Percentiles rank a stretch among this genome's conserved stretches.
Conservation (phyloP, 305 asterid genomes). For the Fraxinus floribunda region DNA sequence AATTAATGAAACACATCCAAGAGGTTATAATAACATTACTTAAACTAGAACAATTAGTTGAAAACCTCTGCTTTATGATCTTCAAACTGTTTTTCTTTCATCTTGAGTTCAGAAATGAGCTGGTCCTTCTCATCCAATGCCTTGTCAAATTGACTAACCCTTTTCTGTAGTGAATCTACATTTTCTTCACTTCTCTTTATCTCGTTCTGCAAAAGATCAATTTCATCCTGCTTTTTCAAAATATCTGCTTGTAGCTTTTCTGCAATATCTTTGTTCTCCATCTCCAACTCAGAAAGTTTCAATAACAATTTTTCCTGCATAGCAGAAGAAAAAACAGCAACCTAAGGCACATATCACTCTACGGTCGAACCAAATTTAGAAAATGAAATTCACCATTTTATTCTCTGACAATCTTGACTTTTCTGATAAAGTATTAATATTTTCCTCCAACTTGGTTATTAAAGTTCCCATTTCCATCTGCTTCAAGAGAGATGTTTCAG, state of each 20-base stretch:
- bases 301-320: conserved; percentile 74
- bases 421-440: conserved; percentile 50
- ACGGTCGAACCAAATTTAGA: conserved; percentile 25
- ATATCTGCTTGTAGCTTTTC: conserved; percentile 64
- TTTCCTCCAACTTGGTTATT: conserved; percentile 60
- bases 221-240: conserved; percentile 63
- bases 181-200: conserved; percentile 54
- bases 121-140: conserved; percentile 63
- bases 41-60: conserved; percentile 21
- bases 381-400: conserved; percentile 58
- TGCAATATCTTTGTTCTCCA: conserved; percentile 46
- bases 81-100: conserved; percentile 59
- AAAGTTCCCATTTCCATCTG: conserved; percentile 62
- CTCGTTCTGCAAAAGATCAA: conserved; percentile 52
- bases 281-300: conserved; percentile 67
- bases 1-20: conserved; percentile 23
- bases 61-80: conserved; percentile 73
- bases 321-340: conserved; percentile 32
- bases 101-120: conserved; percentile 57
- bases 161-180: conserved; percentile 55
- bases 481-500: conserved; percentile 54
- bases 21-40: conserved; percentile 16
- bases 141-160: conserved; percentile 50
- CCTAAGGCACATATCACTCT: conserved; percentile 19
- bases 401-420: conserved; percentile 59